Conservation (phyloP, 257 asterid species). For the Cynanchum wilfordii region DNA sequence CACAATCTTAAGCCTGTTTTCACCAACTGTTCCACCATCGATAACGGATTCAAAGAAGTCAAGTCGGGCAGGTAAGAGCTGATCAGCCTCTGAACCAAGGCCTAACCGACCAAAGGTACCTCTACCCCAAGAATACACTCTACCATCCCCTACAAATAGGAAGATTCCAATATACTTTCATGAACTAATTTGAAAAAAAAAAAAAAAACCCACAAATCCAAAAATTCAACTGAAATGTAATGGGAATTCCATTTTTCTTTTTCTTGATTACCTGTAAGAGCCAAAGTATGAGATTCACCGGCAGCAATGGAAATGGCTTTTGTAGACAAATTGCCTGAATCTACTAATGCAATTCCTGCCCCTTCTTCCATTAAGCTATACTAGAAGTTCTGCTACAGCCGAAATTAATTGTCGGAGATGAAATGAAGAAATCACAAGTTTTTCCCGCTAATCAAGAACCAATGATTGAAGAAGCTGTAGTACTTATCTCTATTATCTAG, state of each 20-base stretch:
- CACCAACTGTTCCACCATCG: constrained; percentile 8
- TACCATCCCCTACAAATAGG: constrained; percentile 57
- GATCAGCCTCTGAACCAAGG: constrained; percentile 64
- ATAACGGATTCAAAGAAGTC: constrained; percentile 33
- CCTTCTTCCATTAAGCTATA: constrained; percentile 6
- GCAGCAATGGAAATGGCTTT: constrained; percentile 51
- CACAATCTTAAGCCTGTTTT: constrained; percentile 51
- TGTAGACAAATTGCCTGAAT: constrained; percentile 33
- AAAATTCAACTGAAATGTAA: neutral
- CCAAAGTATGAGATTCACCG: constrained; percentile 94
- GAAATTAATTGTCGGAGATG: neutral
- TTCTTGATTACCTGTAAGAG: constrained; percentile 53
- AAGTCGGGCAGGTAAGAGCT: constrained; percentile 42
- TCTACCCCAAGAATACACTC: constrained; percentile 90
- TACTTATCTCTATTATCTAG: neutral
- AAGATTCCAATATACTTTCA: neutral
- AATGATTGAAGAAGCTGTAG: neutral
- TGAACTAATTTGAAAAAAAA: neutral
- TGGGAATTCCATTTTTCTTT: neutral
- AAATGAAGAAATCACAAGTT: neutral
- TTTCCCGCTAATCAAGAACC: neutral
- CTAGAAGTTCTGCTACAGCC: neutral
- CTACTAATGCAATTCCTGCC: neutral
- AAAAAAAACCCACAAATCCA: neutral
- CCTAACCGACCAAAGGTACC: constrained; percentile 92